Evolutionary conservation across 306 rosid genomes (phyloP), one percentile per base, ranked within the genome.

Genomic region (Rosa persica): DNA sequence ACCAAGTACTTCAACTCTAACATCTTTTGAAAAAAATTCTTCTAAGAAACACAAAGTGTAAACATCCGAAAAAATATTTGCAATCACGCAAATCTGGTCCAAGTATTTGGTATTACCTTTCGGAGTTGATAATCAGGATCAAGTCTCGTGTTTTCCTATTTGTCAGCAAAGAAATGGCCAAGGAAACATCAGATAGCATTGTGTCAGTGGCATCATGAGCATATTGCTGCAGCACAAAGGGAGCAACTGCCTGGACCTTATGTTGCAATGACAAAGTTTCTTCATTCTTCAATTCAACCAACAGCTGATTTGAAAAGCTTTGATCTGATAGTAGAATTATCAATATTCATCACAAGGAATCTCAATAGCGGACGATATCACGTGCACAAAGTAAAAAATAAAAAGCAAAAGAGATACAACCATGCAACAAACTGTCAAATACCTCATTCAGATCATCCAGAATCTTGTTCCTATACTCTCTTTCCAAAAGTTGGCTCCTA

Each of bases 381-480:
- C 48, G 42, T 19, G 5, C 0, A 23, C 38, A 65, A 27, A 69
- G 30, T n/a, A 51, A 67, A 20, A 60, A 13, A 12, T 17, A 8
- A 66, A 17, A 55, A 43, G 4, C 55, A 5, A 20, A 57, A 57
- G 12, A 23, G 47, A 46, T 12, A 20, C 36, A 40, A 3, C 30
- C 5, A 27, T 44, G 46, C 2, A 30, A 67, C 42, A 54, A 51
- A 69, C 40, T 30, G 70, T 51, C 48, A 84, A 22, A 68, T 78
- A 92, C 98, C 98, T 94, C 98, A 52, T 89, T 83, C 30, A 94
- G 89, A 86, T 94, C 94, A 85, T 94, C 98, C 60, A 94, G 93
- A 88, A 90, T 89, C 86, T 88, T 92, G 82, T 92, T 92, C 88
- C 98, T 85, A 79, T 86, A 90, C 70, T 92, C 98, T 5, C 92